A percentile compares a stretch with the other conserved stretches of the same genome.
These are phyloP conservation scores for Malassezia psittaci DNA, from an alignment of 1,284 basidiomycete species.

Conservation along the genomic window DNA sequence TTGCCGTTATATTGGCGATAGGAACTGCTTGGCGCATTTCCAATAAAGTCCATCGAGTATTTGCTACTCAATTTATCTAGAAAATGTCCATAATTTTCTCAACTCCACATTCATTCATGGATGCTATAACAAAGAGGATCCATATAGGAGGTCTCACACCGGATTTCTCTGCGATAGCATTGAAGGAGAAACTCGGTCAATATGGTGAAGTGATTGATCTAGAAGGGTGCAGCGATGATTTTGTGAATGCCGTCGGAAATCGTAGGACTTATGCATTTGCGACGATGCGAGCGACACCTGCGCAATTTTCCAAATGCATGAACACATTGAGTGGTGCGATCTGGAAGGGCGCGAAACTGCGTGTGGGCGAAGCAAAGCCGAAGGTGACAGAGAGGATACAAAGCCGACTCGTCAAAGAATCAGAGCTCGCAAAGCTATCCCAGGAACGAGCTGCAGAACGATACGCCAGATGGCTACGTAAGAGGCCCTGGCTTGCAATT, in stretches of 20 bases:
- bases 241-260: slow-evolving; percentile 22
- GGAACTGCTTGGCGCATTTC: slow-evolving; percentile 22
- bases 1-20: slow-evolving; percentile 47
- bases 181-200: slow-evolving; percentile 27
- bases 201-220: slow-evolving; percentile 30
- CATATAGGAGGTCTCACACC: slow-evolving; percentile 36
- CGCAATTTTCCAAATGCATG: slow-evolving; percentile 23
- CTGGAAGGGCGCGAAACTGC: slow-evolving; percentile 40
- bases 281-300: slow-evolving; percentile 24
- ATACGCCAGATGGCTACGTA: slow-evolving; percentile 17
- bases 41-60: slow-evolving; percentile 24
- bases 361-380: slow-evolving; percentile 36
- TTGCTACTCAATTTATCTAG: slow-evolving; percentile 24
- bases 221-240: slow-evolving; percentile 24
- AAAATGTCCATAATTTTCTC: neutral
- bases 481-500: slow-evolving; percentile 25
- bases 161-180: slow-evolving; percentile 26
- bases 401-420: slow-evolving; percentile 13
- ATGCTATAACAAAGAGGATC: slow-evolving; percentile 20
- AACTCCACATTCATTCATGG: neutral
- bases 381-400: slow-evolving; percentile 17
- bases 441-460: neutral
- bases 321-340: slow-evolving; percentile 33
- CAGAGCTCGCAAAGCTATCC: slow-evolving; percentile 1
- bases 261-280: slow-evolving; percentile 27